These are phyloP conservation scores for Gentiana straminea DNA, from an alignment of 257 asterid genomes.

Conservation along the genomic window DNA sequence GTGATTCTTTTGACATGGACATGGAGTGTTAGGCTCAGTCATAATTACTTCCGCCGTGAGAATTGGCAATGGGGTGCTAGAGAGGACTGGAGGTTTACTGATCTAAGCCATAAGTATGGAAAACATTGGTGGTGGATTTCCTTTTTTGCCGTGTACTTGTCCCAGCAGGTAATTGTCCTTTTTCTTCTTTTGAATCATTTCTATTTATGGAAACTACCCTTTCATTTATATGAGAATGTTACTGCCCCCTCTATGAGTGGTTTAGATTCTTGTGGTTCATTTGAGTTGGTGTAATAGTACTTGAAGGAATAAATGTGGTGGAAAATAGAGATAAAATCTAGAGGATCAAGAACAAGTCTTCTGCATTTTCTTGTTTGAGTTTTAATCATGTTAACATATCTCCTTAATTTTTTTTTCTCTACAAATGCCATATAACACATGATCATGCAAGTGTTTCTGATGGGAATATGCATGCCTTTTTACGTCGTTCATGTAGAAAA, in stretches of 20 bases:
- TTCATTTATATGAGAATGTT: too few relatives aligned
- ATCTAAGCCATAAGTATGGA: constrained; percentile 55
- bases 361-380: too few relatives aligned
- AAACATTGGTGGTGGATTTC: constrained; percentile 92
- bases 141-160: constrained; percentile 60
- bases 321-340: too few relatives aligned
- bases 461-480: constrained; percentile 78
- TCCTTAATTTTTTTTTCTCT: too few relatives aligned
- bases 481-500: constrained; percentile 51
- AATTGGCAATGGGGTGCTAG: constrained; percentile 90
- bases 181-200: too few relatives aligned
- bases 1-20: constrained; percentile 58
- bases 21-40: constrained; percentile 77
- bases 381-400: too few relatives aligned
- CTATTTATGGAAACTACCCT: not conserved
- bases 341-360: too few relatives aligned
- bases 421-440: constrained; percentile 2
- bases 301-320: too few relatives aligned
- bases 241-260: too few relatives aligned
- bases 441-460: constrained; percentile 49
- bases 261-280: too few relatives aligned
- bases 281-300: too few relatives aligned
- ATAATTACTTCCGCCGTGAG: constrained; percentile 94
- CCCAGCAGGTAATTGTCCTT: constrained; percentile 60
- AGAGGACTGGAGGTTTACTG: constrained; percentile 89